Evolutionary conservation across 2,329 filamentous ascomycete species (phyloP), one percentile per base, ranked within the genome.

Genomic region (Neofusicoccum kwambonambiense): DNA sequence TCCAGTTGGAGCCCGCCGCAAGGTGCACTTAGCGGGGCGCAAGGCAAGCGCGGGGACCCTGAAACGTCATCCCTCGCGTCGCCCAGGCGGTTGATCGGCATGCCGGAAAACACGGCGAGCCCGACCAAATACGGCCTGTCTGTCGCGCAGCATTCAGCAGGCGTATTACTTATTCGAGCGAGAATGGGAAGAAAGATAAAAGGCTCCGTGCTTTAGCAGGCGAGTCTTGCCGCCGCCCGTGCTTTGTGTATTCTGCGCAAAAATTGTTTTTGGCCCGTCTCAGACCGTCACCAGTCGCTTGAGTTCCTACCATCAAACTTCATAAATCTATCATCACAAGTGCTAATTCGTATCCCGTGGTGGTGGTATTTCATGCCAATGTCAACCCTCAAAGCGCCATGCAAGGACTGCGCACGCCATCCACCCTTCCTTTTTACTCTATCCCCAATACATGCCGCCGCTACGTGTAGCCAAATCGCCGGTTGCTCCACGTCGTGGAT

Each of bases 41-140:
- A 60, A 34, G 54, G 50, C 50, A n/a, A 4, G 56, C 56, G 56
- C 56, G 56, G 41, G 56, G 56, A 47, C 56, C 56, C 56, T 60
- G 56, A 45, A 60, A 60, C 56, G 56, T 60, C 56, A 47, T 60
- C 41, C 56, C 56, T 60, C 56, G 56, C 56, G 56, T 60, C 42
- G 42, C 56, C 56, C 42, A 47, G 56, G 42, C 56, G 56, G 56
- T 47, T 60, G 42, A 45, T 45, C 54, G 54, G 54, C 54, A 58
- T 22, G 27, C 42, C 56, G 56, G 56, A 35, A 60, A 60, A 60
- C 56, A 60, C 56, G 56, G 56, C 54, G 17, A 49, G 11, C 12
- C 47, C 47, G 4, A 8, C 22, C 22, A 11, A 34, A 45, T 34
- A 58, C 54, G 44, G 37, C 2, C 35, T 12, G 7, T 39, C 8